Conservation (phyloP, 495 filamentous ascomycete genomes). For the Parathielavia appendiculata region DNA sequence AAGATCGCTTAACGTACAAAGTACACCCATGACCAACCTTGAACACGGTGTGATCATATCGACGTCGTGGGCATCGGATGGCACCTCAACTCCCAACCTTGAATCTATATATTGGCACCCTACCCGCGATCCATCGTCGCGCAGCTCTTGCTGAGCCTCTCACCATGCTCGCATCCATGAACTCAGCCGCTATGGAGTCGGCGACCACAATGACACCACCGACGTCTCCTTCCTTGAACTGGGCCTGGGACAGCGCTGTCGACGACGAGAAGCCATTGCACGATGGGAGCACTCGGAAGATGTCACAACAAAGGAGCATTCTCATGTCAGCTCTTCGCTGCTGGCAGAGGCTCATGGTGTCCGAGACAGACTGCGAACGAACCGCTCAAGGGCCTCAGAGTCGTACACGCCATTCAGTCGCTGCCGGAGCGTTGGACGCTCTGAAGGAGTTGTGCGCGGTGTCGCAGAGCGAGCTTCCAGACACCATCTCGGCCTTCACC, state of each 20-base stretch:
- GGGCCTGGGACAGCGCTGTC: conserved; percentile 5
- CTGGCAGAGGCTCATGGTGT: conserved; percentile 8
- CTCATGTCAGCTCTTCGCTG: conserved; percentile 12
- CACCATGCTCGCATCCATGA: neutral
- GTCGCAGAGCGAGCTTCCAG: conserved; percentile 28
- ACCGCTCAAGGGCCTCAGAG: neutral
- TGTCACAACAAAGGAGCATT: conserved; percentile 11
- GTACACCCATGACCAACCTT: conserved; percentile 13
- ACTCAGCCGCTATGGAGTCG: neutral
- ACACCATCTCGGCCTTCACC: conserved; percentile 26
- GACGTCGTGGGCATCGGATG: neutral
- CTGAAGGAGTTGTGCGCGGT: conserved; percentile 26
- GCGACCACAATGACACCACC: conserved; percentile 10
- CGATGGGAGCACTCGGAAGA: neutral
- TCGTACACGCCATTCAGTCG: conserved; percentile 23
- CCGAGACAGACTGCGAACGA: conserved; percentile 12
- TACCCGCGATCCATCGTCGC: neutral
- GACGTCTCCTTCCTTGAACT: neutral
- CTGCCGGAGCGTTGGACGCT: conserved; percentile 27
- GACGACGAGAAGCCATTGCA: neutral
- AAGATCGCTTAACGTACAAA: conserved; percentile 1
- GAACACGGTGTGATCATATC: conserved; percentile 8
- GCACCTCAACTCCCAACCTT: neutral
- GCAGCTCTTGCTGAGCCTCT: neutral
- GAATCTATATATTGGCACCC: conserved; percentile 5